Base-by-base conservation (phyloP, 2,329 filamentous ascomycete genomes). In the Trichoderma oligosporum region DNA sequence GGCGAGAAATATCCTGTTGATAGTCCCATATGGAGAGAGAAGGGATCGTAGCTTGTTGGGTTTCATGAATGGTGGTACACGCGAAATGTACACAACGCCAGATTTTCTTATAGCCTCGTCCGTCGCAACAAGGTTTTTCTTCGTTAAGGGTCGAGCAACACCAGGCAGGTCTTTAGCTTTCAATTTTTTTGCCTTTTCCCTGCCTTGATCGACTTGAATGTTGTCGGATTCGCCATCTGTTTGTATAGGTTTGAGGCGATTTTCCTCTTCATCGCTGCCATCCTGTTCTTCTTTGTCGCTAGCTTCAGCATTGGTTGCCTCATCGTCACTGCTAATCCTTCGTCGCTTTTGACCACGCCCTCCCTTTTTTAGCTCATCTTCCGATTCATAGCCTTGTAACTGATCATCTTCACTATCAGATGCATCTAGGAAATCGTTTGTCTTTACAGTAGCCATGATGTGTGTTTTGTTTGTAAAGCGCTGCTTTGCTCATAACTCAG, bases 61-160 rank as follows among this genome's bases (percentile, higher is more conserved):
- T 66, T 91, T 92, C 89, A 95, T 94, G 72, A 92, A 95, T 0
- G 91, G 91, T 4, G 91, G 90, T 61, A 94, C 83, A 59, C 90
- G 85, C 4, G 89, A 93, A 61, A 95, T 79, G 74, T 94, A 95
- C 60, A 94, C 78, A 11, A 95, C 88, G 61, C 90, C 90, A 0
- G 88, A 91, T 68, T 85, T 87, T 64, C 83, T 84, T 59, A 87
- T 79, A 20, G 85, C 84, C 33, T 81, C 80, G 61, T 85, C 82
- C 9, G 84, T 82, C 4, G 79, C 78, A 36, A 87, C 81, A 47
- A 89, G 81, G 67, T 89, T 87, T 74, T 88, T 85, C 68, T 86
- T 84, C 39, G 81, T 77, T 59, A 88, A 72, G 38, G 80, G 76
- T 62, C 78, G 81, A 52, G 80, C 76, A 56, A 81, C 68, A 61